Evolutionary conservation across 106 monocot species (phyloP).

Genomic region (Ottelia alismoides): DNA sequence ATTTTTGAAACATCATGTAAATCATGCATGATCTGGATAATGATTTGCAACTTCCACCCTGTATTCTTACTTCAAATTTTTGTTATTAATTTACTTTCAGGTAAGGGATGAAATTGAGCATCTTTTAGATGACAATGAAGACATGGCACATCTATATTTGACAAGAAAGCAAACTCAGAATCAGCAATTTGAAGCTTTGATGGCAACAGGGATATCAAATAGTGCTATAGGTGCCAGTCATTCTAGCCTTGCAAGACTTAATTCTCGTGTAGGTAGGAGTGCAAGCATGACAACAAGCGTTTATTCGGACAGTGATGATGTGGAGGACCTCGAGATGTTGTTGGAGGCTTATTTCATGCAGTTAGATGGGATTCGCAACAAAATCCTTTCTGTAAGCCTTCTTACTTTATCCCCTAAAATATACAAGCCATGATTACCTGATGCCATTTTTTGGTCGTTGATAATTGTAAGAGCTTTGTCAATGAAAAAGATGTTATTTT

Average conservation of each 20-base stretch:
- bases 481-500: no score
- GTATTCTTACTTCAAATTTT: constrained; percentile 1
- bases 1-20: no score
- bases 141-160: constrained; percentile 83
- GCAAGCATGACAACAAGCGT: constrained; percentile 55
- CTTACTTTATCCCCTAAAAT: no score
- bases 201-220: constrained; percentile 45
- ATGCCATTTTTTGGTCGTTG: no score
- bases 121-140: constrained; percentile 82
- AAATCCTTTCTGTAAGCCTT: constrained; percentile 84
- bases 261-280: constrained; percentile 34
- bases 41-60: no score
- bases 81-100: constrained; percentile 22
- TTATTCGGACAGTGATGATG: constrained; percentile 66
- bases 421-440: no score
- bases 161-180: constrained; percentile 78
- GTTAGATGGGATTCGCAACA: constrained; percentile 79
- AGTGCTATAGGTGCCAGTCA: constrained; percentile 28
- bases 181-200: constrained; percentile 70
- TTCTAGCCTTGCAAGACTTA: constrained; percentile 32
- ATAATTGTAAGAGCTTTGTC: no score
- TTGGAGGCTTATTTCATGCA: constrained; percentile 97
- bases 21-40: no score
- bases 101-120: constrained; percentile 97
- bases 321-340: constrained; percentile 95